These are phyloP conservation scores for Oryza glumipatula DNA, from an alignment of 176 grass and related monocot genomes.

Conservation along the genomic window DNA sequence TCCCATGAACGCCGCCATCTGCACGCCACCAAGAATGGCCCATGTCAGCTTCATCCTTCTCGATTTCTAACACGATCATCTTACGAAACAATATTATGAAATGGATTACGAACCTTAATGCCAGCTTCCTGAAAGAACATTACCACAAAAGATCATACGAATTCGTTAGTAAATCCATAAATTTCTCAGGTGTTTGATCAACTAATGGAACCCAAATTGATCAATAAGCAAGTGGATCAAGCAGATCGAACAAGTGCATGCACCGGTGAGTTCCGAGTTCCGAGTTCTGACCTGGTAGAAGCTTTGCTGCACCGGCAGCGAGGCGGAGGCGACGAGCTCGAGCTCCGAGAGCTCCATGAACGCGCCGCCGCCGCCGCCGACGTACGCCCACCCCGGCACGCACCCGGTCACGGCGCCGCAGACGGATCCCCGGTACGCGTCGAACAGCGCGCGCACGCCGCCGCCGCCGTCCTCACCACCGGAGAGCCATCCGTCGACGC, in stretches of 20 bases:
- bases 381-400: slow-evolving; percentile 83
- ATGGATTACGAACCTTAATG: slow-evolving; percentile 62
- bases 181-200: neutral
- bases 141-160: slow-evolving; percentile 29
- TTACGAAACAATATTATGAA: neutral
- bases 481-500: slow-evolving; percentile 58
- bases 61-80: neutral
- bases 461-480: slow-evolving; percentile 18
- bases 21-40: neutral
- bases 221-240: neutral
- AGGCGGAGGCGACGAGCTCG: slow-evolving; percentile 48
- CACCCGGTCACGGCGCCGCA: slow-evolving; percentile 54
- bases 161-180: neutral
- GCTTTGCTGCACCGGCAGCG: slow-evolving; percentile 57
- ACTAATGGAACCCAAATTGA: neutral
- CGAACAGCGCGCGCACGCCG: slow-evolving; percentile 54
- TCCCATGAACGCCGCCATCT: slow-evolving; percentile 84
- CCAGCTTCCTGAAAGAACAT: slow-evolving; percentile 69
- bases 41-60: neutral
- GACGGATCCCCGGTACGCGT: slow-evolving; percentile 54
- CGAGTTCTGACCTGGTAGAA: slow-evolving; percentile 65
- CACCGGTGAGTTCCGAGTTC: neutral
- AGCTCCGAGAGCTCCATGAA: slow-evolving; percentile 66
- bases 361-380: slow-evolving; percentile 24
- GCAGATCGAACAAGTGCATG: neutral